Evolutionary conservation across 139 green algal genomes (phyloP).

Genomic region (Chlamydomonas eustigma): DNA sequence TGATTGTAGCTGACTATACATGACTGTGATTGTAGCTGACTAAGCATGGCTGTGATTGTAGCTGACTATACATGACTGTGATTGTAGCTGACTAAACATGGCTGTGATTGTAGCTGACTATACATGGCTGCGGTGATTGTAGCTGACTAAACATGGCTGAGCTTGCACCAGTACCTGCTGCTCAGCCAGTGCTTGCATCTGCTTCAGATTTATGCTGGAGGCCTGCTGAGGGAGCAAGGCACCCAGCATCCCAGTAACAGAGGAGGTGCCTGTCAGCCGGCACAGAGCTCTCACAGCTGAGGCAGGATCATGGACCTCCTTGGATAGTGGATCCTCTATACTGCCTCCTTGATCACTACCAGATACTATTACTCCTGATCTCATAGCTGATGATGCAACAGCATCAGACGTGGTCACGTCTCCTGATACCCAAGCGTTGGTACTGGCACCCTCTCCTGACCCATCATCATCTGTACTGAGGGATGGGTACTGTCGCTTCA

Average conservation of each 20-base stretch:
- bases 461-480: background rate
- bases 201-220: background rate
- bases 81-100: no score
- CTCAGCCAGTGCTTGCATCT: background rate
- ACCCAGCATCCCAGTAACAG: background rate
- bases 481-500: conserved; percentile 25
- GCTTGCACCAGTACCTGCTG: background rate
- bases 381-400: background rate
- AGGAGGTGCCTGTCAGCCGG: background rate
- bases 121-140: no score
- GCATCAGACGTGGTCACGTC: background rate
- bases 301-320: no score
- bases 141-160: no score
- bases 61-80: no score
- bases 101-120: no score
- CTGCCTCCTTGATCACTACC: no score
- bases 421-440: background rate
- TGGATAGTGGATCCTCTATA: no score
- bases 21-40: background rate
- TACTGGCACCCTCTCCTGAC: background rate
- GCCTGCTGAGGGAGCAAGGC: background rate
- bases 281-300: background rate
- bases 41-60: background rate
- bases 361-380: background rate
- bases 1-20: no score